Base-by-base conservation (phyloP, 140 eudicot species). In the Anethum foeniculum region DNA sequence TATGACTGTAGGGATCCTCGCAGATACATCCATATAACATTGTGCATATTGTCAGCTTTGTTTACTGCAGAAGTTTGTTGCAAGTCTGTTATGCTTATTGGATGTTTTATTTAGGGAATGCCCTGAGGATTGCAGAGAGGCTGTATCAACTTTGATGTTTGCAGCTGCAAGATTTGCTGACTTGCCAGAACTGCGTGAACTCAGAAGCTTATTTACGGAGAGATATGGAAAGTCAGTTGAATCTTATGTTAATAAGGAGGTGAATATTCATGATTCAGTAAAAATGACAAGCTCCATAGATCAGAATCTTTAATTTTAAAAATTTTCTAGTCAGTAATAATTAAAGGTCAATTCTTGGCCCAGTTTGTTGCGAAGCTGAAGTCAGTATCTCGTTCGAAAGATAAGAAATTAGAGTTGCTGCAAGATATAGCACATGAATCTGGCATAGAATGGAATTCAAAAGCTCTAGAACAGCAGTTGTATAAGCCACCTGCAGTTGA, bases 121-220 rank as follows among this genome's bases (percentile, higher is more conserved):
- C 77, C 97, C 97, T 5, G 93, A 89, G 56, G 96, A 96, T 47
- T 96, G 98, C 80, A 88, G 83, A 77, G 94, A 88, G 80, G 90
- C 98, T 47, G 86, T 87, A 15, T 27, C 98, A 11, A 89, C 96
- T 38, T 79, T 96, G 86, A 90, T 90, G 86, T 88, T 86, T 84
- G 98, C 99, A 10, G 98, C 98, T 34, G 98, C 99, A 75, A 87
- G 98, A 81, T 88, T 96, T 71, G 96, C 96, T 43, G 99, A 96
- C 85, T 79, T 96, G 81, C 99, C 97, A 1, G 99, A 96, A 77
- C 81, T 96, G 62, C 89, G 98, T 1, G 91, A 91, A 62, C 86
- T 96, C 19, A 84, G 99, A 85, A 84, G 72, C 81, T 27, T 88
- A 47, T 96, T 91, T 76, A 39, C 85, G 12, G 92, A 86, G 65